These are phyloP conservation scores for Solanum chacoense DNA, from an alignment of 305 asterid genomes.

Conservation along the genomic window DNA sequence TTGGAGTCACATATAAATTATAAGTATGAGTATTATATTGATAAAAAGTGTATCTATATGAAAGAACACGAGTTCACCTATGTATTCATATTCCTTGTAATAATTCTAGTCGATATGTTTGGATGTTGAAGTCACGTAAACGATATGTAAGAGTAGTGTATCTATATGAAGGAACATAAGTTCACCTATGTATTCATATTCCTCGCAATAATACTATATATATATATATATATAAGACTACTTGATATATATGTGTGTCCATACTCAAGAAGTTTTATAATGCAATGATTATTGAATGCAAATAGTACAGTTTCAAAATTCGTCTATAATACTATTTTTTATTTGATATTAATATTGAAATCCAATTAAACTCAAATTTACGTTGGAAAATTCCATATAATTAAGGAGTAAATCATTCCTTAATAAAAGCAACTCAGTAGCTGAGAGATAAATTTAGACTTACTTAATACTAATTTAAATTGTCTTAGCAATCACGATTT, in stretches of 20 bases:
- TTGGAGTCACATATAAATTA: no score
- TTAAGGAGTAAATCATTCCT: no score
- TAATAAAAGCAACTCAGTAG: fast-evolving
- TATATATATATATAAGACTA: no score
- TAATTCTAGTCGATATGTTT: no score
- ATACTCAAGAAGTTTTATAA: no score
- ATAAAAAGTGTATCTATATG: no score
- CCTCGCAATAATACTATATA: background rate
- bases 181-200: background rate
- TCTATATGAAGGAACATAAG: background rate
- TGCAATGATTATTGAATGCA: no score
- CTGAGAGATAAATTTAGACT: background rate
- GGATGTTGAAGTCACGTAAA: background rate
- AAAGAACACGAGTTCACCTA: no score
- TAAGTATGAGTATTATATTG: no score
- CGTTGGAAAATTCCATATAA: fast-evolving
- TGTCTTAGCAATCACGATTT: background rate
- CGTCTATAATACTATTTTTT: no score
- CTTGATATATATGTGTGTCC: no score
- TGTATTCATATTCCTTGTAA: background rate
- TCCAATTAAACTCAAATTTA: fast-evolving
- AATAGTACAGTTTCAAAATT: no score
- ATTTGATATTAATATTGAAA: fast-evolving
- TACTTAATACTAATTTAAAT: background rate
- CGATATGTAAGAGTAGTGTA: background rate